phyloP scores from a whole-genome alignment of 140 eudicot genomes.

The Flaveria floridana region DNA sequence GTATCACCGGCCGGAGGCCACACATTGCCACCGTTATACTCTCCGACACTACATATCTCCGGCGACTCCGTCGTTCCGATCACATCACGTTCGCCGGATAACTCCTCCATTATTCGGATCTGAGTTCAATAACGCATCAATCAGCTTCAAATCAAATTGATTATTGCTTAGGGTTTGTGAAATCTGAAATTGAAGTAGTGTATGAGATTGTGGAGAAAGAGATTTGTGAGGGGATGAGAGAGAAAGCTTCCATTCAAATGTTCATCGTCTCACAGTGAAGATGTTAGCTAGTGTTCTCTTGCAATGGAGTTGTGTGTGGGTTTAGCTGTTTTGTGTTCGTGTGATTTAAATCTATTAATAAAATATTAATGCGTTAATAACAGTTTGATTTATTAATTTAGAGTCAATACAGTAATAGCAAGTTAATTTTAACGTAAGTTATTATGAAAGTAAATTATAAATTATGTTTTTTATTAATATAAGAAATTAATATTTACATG shows the following conservation, averaged over 20 bases:
- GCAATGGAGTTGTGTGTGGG: slow-evolving; percentile 27
- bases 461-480: too few relatives aligned
- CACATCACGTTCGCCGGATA: slow-evolving; percentile 27
- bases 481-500: too few relatives aligned
- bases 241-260: slow-evolving; percentile 23
- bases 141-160: slow-evolving; percentile 20
- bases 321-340: slow-evolving; percentile 13
- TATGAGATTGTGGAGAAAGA: slow-evolving; percentile 11
- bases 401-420: not conserved
- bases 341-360: not conserved
- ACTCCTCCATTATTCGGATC: slow-evolving; percentile 39
- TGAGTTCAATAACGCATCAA: slow-evolving; percentile 43
- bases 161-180: slow-evolving; percentile 27
- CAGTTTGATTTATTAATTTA: not conserved
- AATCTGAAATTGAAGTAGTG: slow-evolving; percentile 9
- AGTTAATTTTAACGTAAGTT: not conserved
- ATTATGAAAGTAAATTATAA: too few relatives aligned
- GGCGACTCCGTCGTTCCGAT: slow-evolving; percentile 51
- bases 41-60: slow-evolving; percentile 50
- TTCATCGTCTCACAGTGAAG: slow-evolving; percentile 26
- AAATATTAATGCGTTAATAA: not conserved
- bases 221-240: not conserved
- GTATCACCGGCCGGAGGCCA: slow-evolving; percentile 38
- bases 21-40: slow-evolving; percentile 48
- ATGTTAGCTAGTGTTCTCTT: slow-evolving; percentile 9